Evolutionary conservation across 148 eudicot genomes (phyloP), one percentile per base, ranked within the genome.

Genomic region (Salicornia ramosissima): DNA sequence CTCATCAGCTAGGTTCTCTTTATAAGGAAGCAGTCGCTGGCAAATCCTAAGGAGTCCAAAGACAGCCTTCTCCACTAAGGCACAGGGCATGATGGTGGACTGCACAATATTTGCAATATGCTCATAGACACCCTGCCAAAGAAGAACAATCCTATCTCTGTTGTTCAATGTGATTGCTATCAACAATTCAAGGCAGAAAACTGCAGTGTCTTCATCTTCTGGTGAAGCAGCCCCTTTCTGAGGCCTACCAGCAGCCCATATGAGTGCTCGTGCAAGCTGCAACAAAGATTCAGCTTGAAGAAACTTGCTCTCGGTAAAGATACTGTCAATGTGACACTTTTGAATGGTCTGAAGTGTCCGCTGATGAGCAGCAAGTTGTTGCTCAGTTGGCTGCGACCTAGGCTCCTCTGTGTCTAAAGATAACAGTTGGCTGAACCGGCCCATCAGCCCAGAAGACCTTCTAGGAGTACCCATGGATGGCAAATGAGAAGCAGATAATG

Each of bases 251-350:
- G 91, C 94, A 57, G 96, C 96, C 85, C 80, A 81, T 46, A 85
- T 77, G 43, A 92, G 91, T 39, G 98, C 90, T 9, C 85, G 84
- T 25, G 87, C 96, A 69, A 92, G 98, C 77, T 92, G 88, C 67
- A 81, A 81, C 45, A 92, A 76, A 46, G 98, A 92, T 43, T 92
- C 96, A n/a, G 96, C 88, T 75, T 92, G 98, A 64, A 92, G 87
- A 86, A 92, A 92, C 80, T 90, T 90, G 78, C 96, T 90, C 75
- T 92, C 96, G 14, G 94, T 87, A 65, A 92, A 92, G 24, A 92
- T 90, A 78, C 84, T 85, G 64, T 92, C 91, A 21, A 92, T 85
- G 75, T 88, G 94, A 72, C 98, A 90, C 73, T 83, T 86, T 67
- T 86, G 93, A 64, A 92, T 86, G 18, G 88, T 85, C 81, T 92